Evolutionary conservation across 2,329 filamentous ascomycete species (phyloP).

Genomic region (Neonectria magnoliae): DNA sequence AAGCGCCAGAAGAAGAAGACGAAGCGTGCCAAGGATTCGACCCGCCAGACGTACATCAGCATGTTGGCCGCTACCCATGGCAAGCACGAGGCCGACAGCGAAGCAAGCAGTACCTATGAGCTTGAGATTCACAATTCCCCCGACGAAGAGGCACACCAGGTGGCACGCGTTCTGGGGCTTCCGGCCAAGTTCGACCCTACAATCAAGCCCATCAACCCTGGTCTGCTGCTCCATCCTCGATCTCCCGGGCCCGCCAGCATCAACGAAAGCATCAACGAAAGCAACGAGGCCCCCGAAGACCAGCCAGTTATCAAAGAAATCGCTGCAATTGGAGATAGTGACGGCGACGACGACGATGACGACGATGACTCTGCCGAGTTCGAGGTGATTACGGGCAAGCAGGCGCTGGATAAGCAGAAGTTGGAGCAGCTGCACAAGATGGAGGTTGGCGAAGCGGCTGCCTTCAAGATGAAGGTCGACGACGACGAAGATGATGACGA

Average conservation of each 20-base stretch:
- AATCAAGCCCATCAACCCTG: slow-evolving; percentile 63
- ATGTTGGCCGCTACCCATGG: slow-evolving; percentile 75
- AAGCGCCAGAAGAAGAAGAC: slow-evolving; percentile 91
- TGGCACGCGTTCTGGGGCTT: slow-evolving; percentile 70
- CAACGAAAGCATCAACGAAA: slow-evolving; percentile 17
- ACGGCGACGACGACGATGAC: slow-evolving; percentile 52
- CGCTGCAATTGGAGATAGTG: slow-evolving; percentile 52
- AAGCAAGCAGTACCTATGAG: slow-evolving; percentile 62
- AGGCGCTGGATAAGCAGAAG: slow-evolving; percentile 58
- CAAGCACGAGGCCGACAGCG: slow-evolving; percentile 67
- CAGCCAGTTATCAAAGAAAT: slow-evolving; percentile 38
- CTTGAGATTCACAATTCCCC: slow-evolving; percentile 64
- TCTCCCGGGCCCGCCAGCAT: slow-evolving; percentile 30
- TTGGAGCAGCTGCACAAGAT: slow-evolving; percentile 65
- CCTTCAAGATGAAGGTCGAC: slow-evolving; percentile 54
- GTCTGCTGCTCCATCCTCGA: slow-evolving; percentile 21
- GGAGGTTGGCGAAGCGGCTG: slow-evolving; percentile 68
- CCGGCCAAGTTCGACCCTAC: slow-evolving; percentile 72
- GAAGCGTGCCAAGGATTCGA: slow-evolving; percentile 82
- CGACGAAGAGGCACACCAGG: slow-evolving; percentile 72
- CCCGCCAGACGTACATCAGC: slow-evolving; percentile 78
- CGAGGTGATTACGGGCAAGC: slow-evolving; percentile 56
- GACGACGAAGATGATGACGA: slow-evolving; percentile 53
- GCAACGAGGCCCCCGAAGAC: slow-evolving; percentile 30
- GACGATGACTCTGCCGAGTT: slow-evolving; percentile 56